Percentiles rank a stretch among this genome's conserved stretches.
These are phyloP conservation scores for Neofusicoccum cordaticola DNA, from an alignment of 2,329 filamentous ascomycete genomes.

Conservation along the genomic window DNA sequence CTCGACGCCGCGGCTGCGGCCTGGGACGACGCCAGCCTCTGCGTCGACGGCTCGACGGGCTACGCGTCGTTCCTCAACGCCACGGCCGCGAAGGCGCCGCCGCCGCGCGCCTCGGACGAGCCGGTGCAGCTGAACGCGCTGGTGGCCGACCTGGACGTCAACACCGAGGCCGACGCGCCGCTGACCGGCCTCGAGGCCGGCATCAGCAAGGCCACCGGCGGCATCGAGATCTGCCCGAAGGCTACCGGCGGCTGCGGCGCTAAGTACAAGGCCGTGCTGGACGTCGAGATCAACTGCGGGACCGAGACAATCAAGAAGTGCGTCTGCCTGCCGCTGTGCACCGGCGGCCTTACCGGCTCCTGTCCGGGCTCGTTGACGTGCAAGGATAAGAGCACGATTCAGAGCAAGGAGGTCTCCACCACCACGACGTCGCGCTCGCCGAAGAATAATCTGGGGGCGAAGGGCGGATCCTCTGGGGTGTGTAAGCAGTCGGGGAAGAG, in stretches of 20 bases:
- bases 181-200: neutral
- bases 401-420: neutral
- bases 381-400: neutral
- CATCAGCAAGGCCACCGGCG: neutral
- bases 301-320: neutral
- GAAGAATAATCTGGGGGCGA: neutral
- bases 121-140: neutral
- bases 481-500: neutral
- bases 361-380: neutral
- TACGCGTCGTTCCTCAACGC: conserved; percentile 14
- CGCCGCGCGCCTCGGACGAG: neutral
- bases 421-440: neutral
- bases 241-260: neutral
- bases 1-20: conserved; percentile 32
- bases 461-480: neutral
- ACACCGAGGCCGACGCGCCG: neutral
- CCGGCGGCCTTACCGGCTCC: neutral
- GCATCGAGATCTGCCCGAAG: neutral
- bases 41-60: conserved; percentile 32
- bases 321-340: neutral
- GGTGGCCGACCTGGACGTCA: neutral
- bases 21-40: conserved; percentile 30
- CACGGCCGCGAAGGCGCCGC: neutral
- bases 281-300: neutral
- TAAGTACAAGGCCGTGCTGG: neutral